phyloP scores from a whole-genome alignment of 192 early-diverging fungal genomes.

The Entomortierella parvispora region DNA sequence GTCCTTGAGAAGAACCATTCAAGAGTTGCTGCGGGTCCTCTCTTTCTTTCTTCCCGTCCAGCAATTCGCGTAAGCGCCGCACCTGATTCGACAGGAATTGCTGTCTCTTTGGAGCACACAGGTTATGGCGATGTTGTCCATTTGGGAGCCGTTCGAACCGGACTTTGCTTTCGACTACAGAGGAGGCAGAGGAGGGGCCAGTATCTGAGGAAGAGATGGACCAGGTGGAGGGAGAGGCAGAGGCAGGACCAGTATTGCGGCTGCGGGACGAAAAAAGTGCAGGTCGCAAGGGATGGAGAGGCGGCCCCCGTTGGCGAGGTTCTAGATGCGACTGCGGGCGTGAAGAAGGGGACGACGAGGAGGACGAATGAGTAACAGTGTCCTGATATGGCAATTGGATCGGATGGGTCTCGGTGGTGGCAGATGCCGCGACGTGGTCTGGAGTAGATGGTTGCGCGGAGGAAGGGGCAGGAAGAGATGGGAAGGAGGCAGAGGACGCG shows the following conservation, averaged over 20 bases:
- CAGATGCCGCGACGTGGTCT: no score
- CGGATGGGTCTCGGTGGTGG: no score
- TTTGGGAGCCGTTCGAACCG: constrained; percentile 29
- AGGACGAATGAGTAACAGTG: no score
- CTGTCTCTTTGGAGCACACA: constrained; percentile 33
- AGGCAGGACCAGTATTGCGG: constrained; percentile 15
- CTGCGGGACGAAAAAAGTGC: background rate
- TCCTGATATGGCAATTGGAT: no score
- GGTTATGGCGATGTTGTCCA: constrained; percentile 35
- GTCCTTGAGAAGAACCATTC: background rate
- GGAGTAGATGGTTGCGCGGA: background rate
- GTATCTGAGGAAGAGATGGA: constrained; percentile 30
- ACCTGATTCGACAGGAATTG: constrained; percentile 46
- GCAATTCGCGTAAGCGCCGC: constrained; percentile 21
- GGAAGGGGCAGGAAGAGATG: background rate
- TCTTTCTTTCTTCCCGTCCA: constrained; percentile 29
- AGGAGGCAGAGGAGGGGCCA: constrained; percentile 24
- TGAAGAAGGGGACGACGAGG: background rate
- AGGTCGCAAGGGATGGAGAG: constrained; percentile 3
- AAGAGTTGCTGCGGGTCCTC: constrained; percentile 6
- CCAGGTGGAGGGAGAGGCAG: constrained; percentile 35
- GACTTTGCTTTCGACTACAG: constrained; percentile 15
- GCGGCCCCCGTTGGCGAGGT: constrained; percentile 6
- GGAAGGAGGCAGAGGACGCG: background rate
- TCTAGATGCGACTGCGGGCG: background rate